phyloP scores from a whole-genome alignment of 495 filamentous ascomycete genomes.

The Penicillium lagena region DNA sequence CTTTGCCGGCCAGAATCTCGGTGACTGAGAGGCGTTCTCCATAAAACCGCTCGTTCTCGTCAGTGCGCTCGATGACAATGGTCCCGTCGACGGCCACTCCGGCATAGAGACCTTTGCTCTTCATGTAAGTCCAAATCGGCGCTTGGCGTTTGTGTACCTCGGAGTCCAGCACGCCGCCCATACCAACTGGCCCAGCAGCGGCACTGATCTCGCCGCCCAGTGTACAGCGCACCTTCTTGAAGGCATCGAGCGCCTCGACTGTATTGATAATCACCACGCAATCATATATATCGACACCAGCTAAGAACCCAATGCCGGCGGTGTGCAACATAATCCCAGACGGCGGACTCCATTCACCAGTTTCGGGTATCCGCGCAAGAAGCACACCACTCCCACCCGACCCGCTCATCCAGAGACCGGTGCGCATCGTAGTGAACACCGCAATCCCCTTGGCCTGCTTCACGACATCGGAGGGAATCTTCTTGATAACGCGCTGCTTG shows the following conservation, averaged over 20 bases:
- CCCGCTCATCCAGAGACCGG: conserved; percentile 84
- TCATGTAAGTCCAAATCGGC: conserved; percentile 83
- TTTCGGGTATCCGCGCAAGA: conserved; percentile 64
- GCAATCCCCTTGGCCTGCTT: conserved; percentile 79
- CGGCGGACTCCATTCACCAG: conserved; percentile 83
- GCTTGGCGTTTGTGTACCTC: conserved; percentile 63
- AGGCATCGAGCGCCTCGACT: conserved; percentile 68
- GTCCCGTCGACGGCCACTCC: conserved; percentile 80
- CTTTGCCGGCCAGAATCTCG: conserved; percentile 78
- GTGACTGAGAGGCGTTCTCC: conserved; percentile 62
- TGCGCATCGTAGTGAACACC: conserved; percentile 90
- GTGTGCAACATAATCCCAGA: conserved; percentile 86
- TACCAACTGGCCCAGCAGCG: conserved; percentile 71
- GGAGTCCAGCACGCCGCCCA: conserved; percentile 66
- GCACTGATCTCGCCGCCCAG: conserved; percentile 74
- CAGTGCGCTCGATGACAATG: conserved; percentile 72
- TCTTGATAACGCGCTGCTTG: conserved; percentile 68
- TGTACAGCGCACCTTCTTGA: conserved; percentile 69
- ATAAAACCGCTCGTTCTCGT: conserved; percentile 89
- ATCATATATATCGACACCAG: conserved; percentile 90
- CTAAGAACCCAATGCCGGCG: conserved; percentile 76
- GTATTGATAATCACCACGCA: conserved; percentile 89
- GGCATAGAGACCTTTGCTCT: conserved; percentile 77
- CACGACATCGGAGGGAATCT: conserved; percentile 78
- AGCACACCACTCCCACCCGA: conserved; percentile 77